Base-by-base conservation (phyloP, 2,329 filamentous ascomycete genomes). In the Myotisia sp. region DNA sequence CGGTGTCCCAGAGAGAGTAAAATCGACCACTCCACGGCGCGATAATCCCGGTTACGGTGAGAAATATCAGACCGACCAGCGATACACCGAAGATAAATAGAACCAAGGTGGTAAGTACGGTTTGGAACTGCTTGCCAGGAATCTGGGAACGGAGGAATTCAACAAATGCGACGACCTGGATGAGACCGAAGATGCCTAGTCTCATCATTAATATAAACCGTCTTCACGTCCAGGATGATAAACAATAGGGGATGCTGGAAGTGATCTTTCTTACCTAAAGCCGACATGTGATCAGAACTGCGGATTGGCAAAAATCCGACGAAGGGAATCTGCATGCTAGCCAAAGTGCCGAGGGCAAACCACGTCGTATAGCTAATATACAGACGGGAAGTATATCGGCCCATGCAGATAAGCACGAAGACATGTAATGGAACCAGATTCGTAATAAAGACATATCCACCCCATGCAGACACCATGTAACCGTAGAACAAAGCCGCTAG, bases 381-480 rank as follows among this genome's bases (percentile, higher is more conserved):
- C 13, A 98, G 67, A 40, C 90, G 76, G 39, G 81, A 79, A 67
- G 86, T 95, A 62, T 92, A 98, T 40, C 90, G 70, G 33, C 92
- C 92, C 87, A 98, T 98, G 63, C 80, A 83, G 52, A 98, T 79
- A 46, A 98, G 70, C 29, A 93, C 84, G 49, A 98, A 86, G 5
- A 83, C 77, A 60, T 98, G 90, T 46, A 98, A 73, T 23, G 90
- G 90, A 39, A 98, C 76, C 61, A 98, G 65, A 58, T 92, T 94
- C 41, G 92, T 98, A 54, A 98, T 98, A 72, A 98, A 98, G 51
- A 93, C 90, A 59, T 98, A 98, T 54, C 90, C 90, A 70, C 90
- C 90, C 90, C 90, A 98, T 12, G 92, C 92, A 31, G 87, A 90
- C 44, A 98, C 90, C 90, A 98, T 98, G 74, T 98, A 98, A 53